Evolutionary conservation across 129 eudicot genomes (phyloP).

Genomic region (Flaveria ramosissima): DNA sequence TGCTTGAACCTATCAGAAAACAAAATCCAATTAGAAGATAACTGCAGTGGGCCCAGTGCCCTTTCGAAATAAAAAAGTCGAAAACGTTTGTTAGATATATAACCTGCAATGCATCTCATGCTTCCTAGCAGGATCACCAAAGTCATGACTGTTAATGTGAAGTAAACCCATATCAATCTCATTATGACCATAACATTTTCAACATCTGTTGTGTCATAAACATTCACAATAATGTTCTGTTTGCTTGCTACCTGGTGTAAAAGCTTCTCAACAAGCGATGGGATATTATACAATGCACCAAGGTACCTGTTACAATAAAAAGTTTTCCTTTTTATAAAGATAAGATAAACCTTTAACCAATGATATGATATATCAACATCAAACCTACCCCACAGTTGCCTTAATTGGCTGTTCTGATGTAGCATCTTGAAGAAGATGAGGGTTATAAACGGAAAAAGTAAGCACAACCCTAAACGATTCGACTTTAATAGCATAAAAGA

Average conservation of each 20-base stretch:
- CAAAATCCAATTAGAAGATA: not conserved
- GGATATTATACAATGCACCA: constrained; percentile 89
- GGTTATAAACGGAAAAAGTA: constrained; percentile 77
- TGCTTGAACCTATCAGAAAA: constrained; percentile 62
- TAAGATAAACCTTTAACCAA: not conserved
- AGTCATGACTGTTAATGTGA: constrained; percentile 67
- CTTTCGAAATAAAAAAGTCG: not conserved
- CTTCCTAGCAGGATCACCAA: constrained; percentile 85
- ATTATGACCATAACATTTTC: constrained; percentile 68
- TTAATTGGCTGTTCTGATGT: constrained; percentile 72
- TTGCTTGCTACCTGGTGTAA: constrained; percentile 91
- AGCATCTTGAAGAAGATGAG: constrained; percentile 64
- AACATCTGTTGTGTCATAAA: constrained; percentile 73
- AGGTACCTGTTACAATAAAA: constrained; percentile 48
- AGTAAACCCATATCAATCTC: constrained; percentile 61
- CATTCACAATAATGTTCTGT: constrained; percentile 83
- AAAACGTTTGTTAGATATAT: not conserved
- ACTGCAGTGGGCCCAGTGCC: not conserved
- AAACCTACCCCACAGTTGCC: constrained; percentile 80
- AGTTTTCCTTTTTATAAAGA: not conserved
- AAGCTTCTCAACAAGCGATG: constrained; percentile 83
- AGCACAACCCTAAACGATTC: constrained; percentile 84
- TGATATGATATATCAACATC: not conserved
- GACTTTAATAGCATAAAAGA: constrained; percentile 87
- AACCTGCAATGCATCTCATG: constrained; percentile 99